phyloP scores from a whole-genome alignment of 768 basidiomycete species.

The Daedaleopsis nitida region DNA sequence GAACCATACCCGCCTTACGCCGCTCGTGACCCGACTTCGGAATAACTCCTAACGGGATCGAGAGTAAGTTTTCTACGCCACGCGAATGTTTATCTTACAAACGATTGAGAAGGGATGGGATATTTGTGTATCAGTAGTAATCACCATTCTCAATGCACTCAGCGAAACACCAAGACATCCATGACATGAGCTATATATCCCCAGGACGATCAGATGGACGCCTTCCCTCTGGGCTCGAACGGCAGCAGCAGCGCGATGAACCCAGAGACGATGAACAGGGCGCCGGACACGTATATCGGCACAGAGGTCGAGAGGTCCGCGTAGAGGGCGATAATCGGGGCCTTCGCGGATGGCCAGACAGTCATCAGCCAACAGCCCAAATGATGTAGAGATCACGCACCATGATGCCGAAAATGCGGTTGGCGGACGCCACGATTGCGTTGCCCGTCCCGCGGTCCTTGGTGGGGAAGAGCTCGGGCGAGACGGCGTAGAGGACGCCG shows the following conservation, averaged over 20 bases:
- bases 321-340: constrained; percentile 53
- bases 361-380: too few species aligned
- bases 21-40: constrained; percentile 10
- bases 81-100: neutral
- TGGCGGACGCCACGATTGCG: constrained; percentile 52
- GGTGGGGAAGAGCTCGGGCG: constrained; percentile 57
- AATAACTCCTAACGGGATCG: neutral
- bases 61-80: too few species aligned
- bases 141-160: too few species aligned
- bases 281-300: constrained; percentile 58
- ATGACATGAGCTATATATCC: too few species aligned
- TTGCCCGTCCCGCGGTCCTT: constrained; percentile 58
- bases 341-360: too few species aligned
- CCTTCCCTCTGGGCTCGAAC: constrained; percentile 58
- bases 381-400: constrained; percentile 31
- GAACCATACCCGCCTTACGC: constrained; percentile 14
- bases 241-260: constrained; percentile 52
- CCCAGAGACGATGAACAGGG: constrained; percentile 52
- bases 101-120: too few species aligned
- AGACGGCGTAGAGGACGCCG: constrained; percentile 43
- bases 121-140: too few species aligned
- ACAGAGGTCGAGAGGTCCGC: constrained; percentile 48
- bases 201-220: constrained; percentile 39
- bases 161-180: too few species aligned
- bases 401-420: constrained; percentile 63